A percentile compares a stretch with the other conserved stretches of the same genome.
Conservation (phyloP, 1,284 basidiomycete species). For the Sanghuangporus sanghuang region DNA sequence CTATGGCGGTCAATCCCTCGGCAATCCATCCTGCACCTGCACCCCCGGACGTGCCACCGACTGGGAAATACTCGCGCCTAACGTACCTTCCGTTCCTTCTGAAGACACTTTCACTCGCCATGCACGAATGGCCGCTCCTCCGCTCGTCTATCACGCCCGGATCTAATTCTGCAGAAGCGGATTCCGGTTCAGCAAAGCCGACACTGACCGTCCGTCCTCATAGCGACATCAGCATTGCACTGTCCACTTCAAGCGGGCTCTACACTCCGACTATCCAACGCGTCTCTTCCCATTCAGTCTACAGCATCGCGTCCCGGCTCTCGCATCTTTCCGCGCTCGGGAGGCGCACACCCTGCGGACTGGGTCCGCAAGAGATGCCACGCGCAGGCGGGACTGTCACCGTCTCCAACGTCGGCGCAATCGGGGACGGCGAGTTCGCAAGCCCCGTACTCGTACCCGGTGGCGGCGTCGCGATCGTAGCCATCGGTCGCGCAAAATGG, state of each 20-base stretch:
- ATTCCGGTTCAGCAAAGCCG: conserved; percentile 39
- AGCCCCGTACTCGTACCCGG: conserved; percentile 82
- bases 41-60: conserved; percentile 36
- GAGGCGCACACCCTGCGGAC: conserved; percentile 57
- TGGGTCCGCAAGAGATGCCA: conserved; percentile 61
- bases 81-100: conserved; percentile 85
- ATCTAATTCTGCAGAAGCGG: conserved; percentile 20
- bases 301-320: conserved; percentile 61
- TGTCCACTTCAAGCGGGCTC: conserved; percentile 80
- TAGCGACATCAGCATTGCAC: conserved; percentile 70
- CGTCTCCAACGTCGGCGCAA: conserved; percentile 82
- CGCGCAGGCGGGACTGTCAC: conserved; percentile 74
- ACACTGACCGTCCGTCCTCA: conserved; percentile 63
- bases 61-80: conserved; percentile 55
- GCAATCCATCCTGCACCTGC: conserved; percentile 39
- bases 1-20: conserved; percentile 44
- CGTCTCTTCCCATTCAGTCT: conserved; percentile 57
- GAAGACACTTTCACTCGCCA: conserved; percentile 77
- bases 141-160: conserved; percentile 60
- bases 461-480: conserved; percentile 88
- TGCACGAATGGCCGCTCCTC: conserved; percentile 83
- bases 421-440: conserved; percentile 70
- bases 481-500: conserved; percentile 82
- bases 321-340: conserved; percentile 59
- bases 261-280: conserved; percentile 80